Conservation (phyloP, 208 protist genomes). For the Strigomonas oncopelti region DNA sequence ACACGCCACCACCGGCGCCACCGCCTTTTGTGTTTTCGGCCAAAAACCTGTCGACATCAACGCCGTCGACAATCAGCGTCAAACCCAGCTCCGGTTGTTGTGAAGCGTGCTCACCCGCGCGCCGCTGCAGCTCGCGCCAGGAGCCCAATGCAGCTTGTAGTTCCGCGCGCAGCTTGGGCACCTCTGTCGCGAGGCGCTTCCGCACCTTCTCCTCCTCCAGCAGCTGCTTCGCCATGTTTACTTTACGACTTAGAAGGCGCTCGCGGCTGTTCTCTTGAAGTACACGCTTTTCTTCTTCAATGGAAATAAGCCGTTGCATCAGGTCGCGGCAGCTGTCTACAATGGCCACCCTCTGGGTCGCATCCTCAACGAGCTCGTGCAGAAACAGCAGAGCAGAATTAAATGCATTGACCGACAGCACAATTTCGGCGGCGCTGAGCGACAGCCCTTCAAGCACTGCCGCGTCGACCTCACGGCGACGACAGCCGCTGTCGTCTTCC, state of each 20-base stretch:
- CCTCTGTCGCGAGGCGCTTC: conserved; percentile 50
- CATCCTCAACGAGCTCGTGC: background rate
- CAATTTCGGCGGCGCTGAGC: background rate
- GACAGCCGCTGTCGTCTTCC: background rate
- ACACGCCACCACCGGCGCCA: background rate
- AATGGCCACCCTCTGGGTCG: conserved; percentile 29
- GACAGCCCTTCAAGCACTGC: background rate
- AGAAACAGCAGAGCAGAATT: background rate
- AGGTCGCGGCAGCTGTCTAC: conserved; percentile 40
- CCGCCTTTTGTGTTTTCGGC: background rate
- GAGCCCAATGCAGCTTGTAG: background rate
- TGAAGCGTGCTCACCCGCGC: background rate
- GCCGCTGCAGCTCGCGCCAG: background rate
- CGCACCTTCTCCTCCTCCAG: conserved; percentile 71
- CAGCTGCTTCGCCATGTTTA: conserved; percentile 85
- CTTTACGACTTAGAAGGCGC: conserved; percentile 67
- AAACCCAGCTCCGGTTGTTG: background rate
- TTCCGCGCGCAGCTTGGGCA: conserved; percentile 21
- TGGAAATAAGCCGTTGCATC: conserved; percentile 28
- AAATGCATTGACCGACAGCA: background rate
- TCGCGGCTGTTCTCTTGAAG: conserved; percentile 54
- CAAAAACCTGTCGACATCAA: background rate
- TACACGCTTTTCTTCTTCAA: conserved; percentile 43
- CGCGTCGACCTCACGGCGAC: background rate
- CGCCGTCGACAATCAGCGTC: background rate